A percentile compares a stretch with the other conserved stretches of the same genome.
These are phyloP conservation scores for Acrocalymma vagum DNA, from an alignment of 2,329 filamentous ascomycete genomes.

Conservation along the genomic window DNA sequence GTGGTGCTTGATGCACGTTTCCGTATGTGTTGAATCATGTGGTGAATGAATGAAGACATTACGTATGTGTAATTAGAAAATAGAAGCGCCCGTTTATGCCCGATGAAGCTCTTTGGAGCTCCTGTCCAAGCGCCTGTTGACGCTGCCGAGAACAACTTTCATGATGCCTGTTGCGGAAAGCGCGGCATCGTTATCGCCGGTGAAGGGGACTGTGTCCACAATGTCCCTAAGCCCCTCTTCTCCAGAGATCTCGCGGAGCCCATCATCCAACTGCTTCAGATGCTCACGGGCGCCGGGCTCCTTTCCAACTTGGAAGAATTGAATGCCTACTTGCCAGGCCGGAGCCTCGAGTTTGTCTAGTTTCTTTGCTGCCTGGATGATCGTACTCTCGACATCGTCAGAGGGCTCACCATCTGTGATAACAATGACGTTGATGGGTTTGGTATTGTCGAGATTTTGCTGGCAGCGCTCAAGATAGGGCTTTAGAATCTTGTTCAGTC, in stretches of 20 bases:
- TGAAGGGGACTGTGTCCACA: constrained; percentile 87
- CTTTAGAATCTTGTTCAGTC: constrained; percentile 74
- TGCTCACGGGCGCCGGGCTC: constrained; percentile 71
- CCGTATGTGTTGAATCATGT: too few species aligned
- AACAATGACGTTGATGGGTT: constrained; percentile 89
- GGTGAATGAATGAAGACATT: too few species aligned
- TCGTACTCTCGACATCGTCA: constrained; percentile 76
- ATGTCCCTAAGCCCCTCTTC: constrained; percentile 77
- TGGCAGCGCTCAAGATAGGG: constrained; percentile 73
- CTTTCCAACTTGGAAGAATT: constrained; percentile 93
- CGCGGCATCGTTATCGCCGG: constrained; percentile 56
- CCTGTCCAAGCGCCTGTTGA: constrained; percentile 72
- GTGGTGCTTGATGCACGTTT: too few species aligned
- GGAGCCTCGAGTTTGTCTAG: constrained; percentile 76
- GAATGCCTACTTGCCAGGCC: constrained; percentile 85
- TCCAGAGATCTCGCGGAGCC: constrained; percentile 62
- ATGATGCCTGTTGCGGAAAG: constrained; percentile 77
- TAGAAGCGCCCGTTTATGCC: too few species aligned
- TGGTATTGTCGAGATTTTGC: constrained; percentile 61
- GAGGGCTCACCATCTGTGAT: constrained; percentile 87
- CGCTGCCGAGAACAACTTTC: constrained; percentile 80
- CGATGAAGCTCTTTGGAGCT: constrained; percentile 45
- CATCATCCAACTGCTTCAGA: constrained; percentile 79
- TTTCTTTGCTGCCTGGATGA: constrained; percentile 72
- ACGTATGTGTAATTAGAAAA: too few species aligned